Base-by-base conservation (phyloP, 2,329 filamentous ascomycete genomes). In the Bipolaris cookei region DNA sequence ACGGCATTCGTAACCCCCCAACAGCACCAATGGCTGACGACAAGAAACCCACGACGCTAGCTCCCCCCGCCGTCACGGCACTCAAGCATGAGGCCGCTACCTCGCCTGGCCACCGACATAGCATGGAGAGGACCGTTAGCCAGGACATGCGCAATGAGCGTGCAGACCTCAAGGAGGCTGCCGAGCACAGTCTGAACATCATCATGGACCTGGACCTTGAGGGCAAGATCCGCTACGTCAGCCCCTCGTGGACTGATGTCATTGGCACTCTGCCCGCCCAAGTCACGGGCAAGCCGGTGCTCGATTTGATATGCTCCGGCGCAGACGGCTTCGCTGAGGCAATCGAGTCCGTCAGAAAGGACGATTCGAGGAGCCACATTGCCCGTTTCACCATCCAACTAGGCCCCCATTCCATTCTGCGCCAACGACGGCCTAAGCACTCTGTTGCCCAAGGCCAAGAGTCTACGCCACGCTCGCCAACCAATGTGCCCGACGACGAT, bases 161-260 rank as follows among this genome's bases (percentile, higher is more conserved):
- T 61, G 90, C 97, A 74, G 94, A 98, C 75, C 84, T 99, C 66
- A 92, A 93, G 72, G 91, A 97, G 80, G 95, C 94, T 38, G 95
- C 94, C 48, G 94, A 98, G 79, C 92, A 97, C 80, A 97, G 93
- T 20, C 84, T 97, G 74, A 99, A 98, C 77, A 91, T 96, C 63
- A 97, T 99, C 75, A 85, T 99, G 73, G 94, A 99, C 79, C 83
- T 99, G 64, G 92, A 92, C 71, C 84, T 98, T 54, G 90, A 97
- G 72, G 92, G 92, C 64, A 90, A 87, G 59, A 90, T 99, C 70
- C 90, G 92, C 78, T 99, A 95, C 91, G 93, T 96, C 68, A 98
- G 94, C 75, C 91, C 93, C 11, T 97, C 94, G 14, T 99, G 95
- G 95, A 86, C 87, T 59, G 92, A 98, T 69, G 90, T 99, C 47